Evolutionary conservation across 768 basidiomycete genomes (phyloP), one percentile per base, ranked within the genome.

Genomic region (Trametes villosa): DNA sequence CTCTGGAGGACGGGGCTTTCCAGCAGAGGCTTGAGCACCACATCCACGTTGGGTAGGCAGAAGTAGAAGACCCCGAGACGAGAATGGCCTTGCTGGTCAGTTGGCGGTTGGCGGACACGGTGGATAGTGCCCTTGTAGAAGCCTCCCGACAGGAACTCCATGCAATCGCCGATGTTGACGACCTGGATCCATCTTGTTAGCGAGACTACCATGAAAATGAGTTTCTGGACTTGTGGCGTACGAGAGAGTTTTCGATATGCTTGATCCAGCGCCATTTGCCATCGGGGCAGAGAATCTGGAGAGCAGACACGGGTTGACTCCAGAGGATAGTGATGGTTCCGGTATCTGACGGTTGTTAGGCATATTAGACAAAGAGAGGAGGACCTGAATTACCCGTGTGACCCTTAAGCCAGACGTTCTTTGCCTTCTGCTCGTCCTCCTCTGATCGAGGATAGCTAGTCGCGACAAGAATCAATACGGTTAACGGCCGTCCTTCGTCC

Each of bases 51-150:
- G 12, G 74, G 69, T 31, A 70, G 63, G 3, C 64, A 65, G 64
- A 78, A 78, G 67, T 76, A 78, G 67, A 71, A 70, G 8, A 73
- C 65, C n/a, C 76, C 76, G 13, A 78, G 71, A n/a, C 77, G 74
- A 31, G 62, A 56, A 64, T 70, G 71, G 6, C 68, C 68, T 1
- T 66, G 72, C 62, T 78, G 76, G 52, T 76, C 75, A 18, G 41
- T 33, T 0, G 76, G 76, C 9, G 77, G 77, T 42, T 75, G 74
- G 20, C 75, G 58, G 34, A 78, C 77, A 38, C 77, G 76, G 53
- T 77, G 77, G 29, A 78, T 72, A 0, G 76, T 76, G 3, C 73
- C 69, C 53, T 75, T 75, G 65, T 74, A 76, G 67, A 67, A 76
- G 6, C 76, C 76, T 0, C 74, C 76, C 2, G 77, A 71, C 26